phyloP scores from a whole-genome alignment of 805 yeast genomes.

The Lipomyces japonicus region DNA sequence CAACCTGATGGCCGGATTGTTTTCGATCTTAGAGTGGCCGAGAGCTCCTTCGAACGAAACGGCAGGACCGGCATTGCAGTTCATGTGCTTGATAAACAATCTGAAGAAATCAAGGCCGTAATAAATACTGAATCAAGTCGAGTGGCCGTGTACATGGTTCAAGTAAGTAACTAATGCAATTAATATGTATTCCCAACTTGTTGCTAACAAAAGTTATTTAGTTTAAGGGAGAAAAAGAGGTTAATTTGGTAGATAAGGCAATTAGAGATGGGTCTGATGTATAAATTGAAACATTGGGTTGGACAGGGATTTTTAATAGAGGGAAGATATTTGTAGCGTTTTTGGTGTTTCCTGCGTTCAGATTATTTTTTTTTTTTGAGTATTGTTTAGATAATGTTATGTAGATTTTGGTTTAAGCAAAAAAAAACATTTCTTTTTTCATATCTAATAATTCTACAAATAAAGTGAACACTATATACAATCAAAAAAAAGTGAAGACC shows the following conservation, averaged over 20 bases:
- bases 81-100: slow-evolving; percentile 13
- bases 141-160: slow-evolving; percentile 32
- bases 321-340: neutral
- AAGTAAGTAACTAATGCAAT: slow-evolving; percentile 22
- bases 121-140: slow-evolving; percentile 13
- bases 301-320: neutral
- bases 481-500: neutral
- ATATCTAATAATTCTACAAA: neutral
- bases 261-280: neutral
- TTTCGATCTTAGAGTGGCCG: slow-evolving; percentile 16
- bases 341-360: too few relatives aligned
- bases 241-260: slow-evolving; percentile 28
- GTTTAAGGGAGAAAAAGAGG: slow-evolving; percentile 33
- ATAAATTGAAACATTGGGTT: slow-evolving; percentile 5
- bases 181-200: too few relatives aligned
- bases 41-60: slow-evolving; percentile 13
- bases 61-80: slow-evolving; percentile 26
- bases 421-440: neutral
- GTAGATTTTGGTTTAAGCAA: neutral
- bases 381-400: neutral
- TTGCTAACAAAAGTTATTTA: slow-evolving; percentile 2
- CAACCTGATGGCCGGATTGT: slow-evolving; percentile 14
- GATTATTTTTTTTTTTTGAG: too few relatives aligned
- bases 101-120: slow-evolving; percentile 6
- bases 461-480: neutral